These are phyloP conservation scores for Aspergillus sojae DNA, from an alignment of 2,329 filamentous ascomycete genomes.

Conservation along the genomic window DNA sequence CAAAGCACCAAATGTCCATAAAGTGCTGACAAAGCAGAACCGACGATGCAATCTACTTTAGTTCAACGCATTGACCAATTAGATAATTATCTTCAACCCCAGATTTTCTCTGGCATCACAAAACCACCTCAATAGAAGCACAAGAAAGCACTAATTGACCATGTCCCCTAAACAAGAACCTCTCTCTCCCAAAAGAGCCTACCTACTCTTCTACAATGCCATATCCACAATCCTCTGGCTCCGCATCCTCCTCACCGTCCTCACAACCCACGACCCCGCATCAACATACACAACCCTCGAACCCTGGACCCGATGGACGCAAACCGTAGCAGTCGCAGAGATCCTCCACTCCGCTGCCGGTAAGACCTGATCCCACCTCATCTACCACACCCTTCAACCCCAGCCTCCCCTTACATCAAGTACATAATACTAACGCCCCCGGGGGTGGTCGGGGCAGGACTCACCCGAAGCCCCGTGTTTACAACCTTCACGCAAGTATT, in stretches of 20 bases:
- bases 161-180: background rate
- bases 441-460: conserved; percentile 9
- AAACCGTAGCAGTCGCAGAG: conserved; percentile 30
- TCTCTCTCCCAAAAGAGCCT: conserved; percentile 12
- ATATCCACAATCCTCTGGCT: conserved; percentile 28
- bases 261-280: conserved; percentile 9
- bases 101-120: background rate
- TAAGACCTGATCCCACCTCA: conserved; percentile 7
- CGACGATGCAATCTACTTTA: background rate
- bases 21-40: background rate
- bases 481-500: conserved; percentile 36
- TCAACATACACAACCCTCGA: conserved; percentile 27
- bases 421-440: background rate
- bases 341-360: conserved; percentile 30
- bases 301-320: conserved; percentile 28
- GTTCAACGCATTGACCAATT: background rate
- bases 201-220: conserved; percentile 31
- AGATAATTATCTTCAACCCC: background rate
- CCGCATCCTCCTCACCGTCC: conserved; percentile 24
- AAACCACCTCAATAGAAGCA: background rate
- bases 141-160: background rate
- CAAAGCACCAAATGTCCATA: too few relatives aligned
- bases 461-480: conserved; percentile 31
- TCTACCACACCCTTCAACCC: too few relatives aligned
- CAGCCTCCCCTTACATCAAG: background rate